Evolutionary conservation across 805 yeast genomes (phyloP).

Genomic region (Lachancea cidri): DNA sequence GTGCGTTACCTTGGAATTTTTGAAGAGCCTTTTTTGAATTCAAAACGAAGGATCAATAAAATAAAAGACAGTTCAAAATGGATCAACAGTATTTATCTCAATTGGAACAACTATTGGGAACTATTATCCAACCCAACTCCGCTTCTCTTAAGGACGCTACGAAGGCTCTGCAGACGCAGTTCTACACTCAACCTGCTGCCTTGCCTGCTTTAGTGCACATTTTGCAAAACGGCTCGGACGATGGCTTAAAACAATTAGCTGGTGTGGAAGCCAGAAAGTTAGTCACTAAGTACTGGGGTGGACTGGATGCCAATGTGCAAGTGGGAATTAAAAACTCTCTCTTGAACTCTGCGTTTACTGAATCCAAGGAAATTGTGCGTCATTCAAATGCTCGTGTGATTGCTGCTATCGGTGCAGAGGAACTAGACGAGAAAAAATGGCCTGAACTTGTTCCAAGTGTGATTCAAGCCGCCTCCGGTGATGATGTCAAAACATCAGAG

Average conservation of each 20-base stretch:
- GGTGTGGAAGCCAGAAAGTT: conserved; percentile 94
- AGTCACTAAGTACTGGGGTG: conserved; percentile 63
- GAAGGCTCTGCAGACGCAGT: conserved; percentile 61
- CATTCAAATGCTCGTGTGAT: conserved; percentile 88
- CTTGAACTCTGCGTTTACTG: conserved; percentile 61
- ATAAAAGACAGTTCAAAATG: conserved; percentile 37
- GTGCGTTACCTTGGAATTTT: not conserved
- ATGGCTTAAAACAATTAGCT: conserved; percentile 81
- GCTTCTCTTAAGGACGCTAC: conserved; percentile 81
- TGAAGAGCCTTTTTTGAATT: not conserved
- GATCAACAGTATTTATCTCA: conserved; percentile 64
- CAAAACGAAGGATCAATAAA: not conserved
- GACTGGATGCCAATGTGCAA: conserved; percentile 42
- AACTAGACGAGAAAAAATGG: conserved; percentile 69
- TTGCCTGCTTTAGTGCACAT: conserved; percentile 82
- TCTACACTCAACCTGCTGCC: conserved; percentile 64
- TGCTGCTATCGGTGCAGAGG: conserved; percentile 76
- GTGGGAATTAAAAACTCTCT: conserved; percentile 62
- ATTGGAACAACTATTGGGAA: conserved; percentile 73
- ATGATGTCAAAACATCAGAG: conserved; percentile 58
- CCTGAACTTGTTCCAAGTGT: conserved; percentile 67
- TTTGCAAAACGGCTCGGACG: conserved; percentile 62
- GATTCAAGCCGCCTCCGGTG: conserved; percentile 58
- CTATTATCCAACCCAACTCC: conserved; percentile 77
- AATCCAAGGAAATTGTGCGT: conserved; percentile 62